A percentile compares a stretch with the other conserved stretches of the same genome.
phyloP scores from a whole-genome alignment of 2,329 filamentous ascomycete genomes.

The Leptosphaerulina australis region DNA sequence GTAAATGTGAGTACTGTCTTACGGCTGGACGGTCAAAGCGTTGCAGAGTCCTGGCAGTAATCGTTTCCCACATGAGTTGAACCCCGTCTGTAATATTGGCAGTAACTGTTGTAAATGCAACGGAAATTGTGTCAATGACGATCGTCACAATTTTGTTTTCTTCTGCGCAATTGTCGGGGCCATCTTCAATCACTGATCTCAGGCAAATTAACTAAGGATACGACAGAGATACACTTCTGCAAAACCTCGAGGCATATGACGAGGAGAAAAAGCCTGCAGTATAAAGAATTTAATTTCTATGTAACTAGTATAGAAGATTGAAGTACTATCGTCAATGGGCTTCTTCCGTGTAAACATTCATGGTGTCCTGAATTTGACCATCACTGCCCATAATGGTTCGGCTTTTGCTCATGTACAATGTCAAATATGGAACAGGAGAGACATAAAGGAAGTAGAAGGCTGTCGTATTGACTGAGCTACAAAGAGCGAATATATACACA shows the following conservation, averaged over 20 bases:
- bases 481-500: too few species aligned
- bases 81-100: background rate
- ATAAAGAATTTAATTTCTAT: conserved; percentile 49
- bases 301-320: conserved; percentile 54
- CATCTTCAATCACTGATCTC: conserved; percentile 50
- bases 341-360: conserved; percentile 55
- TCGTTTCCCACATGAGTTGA: conserved; percentile 54
- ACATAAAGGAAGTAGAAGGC: too few species aligned
- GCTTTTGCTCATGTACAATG: conserved; percentile 54
- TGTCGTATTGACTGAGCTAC: too few species aligned
- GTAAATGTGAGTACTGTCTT: conserved; percentile 58
- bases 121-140: conserved; percentile 55
- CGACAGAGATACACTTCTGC: conserved; percentile 46
- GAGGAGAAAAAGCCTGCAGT: conserved; percentile 39
- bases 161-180: conserved; percentile 54
- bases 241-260: conserved; percentile 47
- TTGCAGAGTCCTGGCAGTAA: conserved; percentile 59
- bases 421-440: too few species aligned
- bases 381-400: conserved; percentile 52
- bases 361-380: conserved; percentile 61
- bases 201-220: conserved; percentile 48
- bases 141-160: conserved; percentile 51
- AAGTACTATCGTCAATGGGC: conserved; percentile 56
- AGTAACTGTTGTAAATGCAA: conserved; percentile 27
- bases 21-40: conserved; percentile 51